Evolutionary conservation across 2,329 filamentous ascomycete species (phyloP).

Genomic region (Fusarium buharicum): DNA sequence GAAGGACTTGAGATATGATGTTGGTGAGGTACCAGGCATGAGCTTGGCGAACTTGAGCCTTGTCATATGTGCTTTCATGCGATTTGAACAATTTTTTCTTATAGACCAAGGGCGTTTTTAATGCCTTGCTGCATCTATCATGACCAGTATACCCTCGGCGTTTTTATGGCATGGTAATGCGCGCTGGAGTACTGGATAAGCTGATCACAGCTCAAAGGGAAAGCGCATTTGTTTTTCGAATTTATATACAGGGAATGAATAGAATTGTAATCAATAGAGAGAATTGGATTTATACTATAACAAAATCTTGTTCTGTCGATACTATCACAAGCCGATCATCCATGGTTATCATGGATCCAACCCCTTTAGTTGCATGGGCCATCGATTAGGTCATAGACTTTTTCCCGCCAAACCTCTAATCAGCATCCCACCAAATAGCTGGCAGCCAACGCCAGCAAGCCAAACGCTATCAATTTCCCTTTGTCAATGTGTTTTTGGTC

Average conservation of each 20-base stretch:
- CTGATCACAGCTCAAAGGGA: background rate
- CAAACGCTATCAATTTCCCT: slow-evolving; percentile 9
- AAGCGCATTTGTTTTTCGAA: background rate
- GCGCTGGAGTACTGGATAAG: background rate
- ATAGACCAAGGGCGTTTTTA: too few species aligned
- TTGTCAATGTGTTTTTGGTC: slow-evolving; percentile 41
- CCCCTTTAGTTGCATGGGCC: slow-evolving; percentile 49
- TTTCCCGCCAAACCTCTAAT: slow-evolving; percentile 25
- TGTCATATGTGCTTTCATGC: too few species aligned
- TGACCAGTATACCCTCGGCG: background rate
- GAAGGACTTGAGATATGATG: too few species aligned
- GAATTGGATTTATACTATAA: background rate
- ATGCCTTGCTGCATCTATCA: background rate
- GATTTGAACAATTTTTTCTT: too few species aligned
- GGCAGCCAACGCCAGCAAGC: slow-evolving; percentile 36
- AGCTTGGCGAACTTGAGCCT: too few species aligned
- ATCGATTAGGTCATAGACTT: slow-evolving; percentile 44
- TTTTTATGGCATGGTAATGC: slow-evolving; percentile 5
- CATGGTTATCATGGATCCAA: background rate
- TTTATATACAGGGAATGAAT: background rate
- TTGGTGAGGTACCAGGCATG: too few species aligned
- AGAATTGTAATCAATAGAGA: background rate
- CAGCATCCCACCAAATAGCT: slow-evolving; percentile 27
- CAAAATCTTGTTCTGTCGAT: too few species aligned
- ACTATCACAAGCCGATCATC: background rate